These are phyloP conservation scores for Silene vulgaris DNA, from an alignment of 179 eudicot genomes.

Conservation along the genomic window DNA sequence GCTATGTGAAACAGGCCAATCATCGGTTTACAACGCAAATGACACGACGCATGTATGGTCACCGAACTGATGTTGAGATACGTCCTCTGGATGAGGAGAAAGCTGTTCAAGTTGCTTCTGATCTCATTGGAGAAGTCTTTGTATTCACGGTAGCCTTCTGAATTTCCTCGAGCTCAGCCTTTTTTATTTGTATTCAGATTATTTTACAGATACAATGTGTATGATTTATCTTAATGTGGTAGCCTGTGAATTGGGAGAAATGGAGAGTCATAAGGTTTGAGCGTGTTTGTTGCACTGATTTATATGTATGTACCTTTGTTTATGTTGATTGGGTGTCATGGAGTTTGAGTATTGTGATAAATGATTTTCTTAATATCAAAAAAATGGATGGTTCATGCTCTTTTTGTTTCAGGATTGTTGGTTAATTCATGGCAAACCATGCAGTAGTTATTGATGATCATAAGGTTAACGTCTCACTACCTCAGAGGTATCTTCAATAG, in stretches of 20 bases:
- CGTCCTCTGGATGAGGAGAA: constrained; percentile 55
- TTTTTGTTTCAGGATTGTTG: no score
- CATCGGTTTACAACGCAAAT: constrained; percentile 43
- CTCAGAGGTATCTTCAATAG: no score
- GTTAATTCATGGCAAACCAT: no score
- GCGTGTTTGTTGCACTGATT: background rate
- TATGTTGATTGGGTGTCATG: background rate
- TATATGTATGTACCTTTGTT: background rate
- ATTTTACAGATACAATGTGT: background rate
- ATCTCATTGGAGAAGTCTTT: constrained; percentile 48
- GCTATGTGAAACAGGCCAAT: constrained; percentile 32
- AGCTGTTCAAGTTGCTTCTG: constrained; percentile 56
- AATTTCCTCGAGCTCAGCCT: background rate
- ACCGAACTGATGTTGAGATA: constrained; percentile 43
- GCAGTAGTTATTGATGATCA: no score
- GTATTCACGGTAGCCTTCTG: constrained; percentile 38
- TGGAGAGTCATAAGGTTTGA: background rate
- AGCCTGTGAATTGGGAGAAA: background rate
- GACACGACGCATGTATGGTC: constrained; percentile 50
- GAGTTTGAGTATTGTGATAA: no score
- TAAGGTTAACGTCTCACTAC: no score
- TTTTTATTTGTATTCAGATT: background rate
- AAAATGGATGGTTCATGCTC: no score
- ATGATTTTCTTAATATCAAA: no score
- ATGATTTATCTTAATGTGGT: background rate